Base-by-base conservation (phyloP, 2,329 filamentous ascomycete genomes). In the Phialophora expanda region DNA sequence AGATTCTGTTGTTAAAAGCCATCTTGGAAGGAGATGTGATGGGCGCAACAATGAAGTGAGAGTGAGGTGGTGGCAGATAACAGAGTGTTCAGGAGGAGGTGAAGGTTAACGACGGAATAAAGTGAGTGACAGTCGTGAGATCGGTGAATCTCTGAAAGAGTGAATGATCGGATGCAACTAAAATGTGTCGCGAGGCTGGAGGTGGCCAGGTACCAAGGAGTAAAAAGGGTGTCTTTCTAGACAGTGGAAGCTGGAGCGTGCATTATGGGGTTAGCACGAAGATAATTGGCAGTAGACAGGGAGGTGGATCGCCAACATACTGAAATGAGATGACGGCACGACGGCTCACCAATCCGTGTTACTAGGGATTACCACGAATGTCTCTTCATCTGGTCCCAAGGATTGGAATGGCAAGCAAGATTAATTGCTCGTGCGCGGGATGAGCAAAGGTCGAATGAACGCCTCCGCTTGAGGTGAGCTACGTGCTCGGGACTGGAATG, bases 1-100 rank as follows among this genome's bases (percentile, higher is more conserved):
- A 76, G 71, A 81, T 79, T 73, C 80, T 80, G 72, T 83, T 80
- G 72, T 83, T 80, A 75, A 81, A 86, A 73, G 85, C 82, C 86
- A 88, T 88, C 73, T 74, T 84, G 61, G 30, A 58, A 26, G 30
- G 30, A 11, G 54, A 20, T 34, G 46, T 24, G 54, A 14, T 24
- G 54, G 62, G 1, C 38, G 17, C 11, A 11, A 26, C 53, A 9
- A 17, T 50, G 34, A 51, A 41, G 41, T 65, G 58, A 30, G 58
- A 65, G 53, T 53, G 48, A 61, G 58, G 24, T 22, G 20, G 41
- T 46, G 38, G 24, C 41, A 61, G 59, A 14, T 32, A 34, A 59
- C n/a, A 38, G 28, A 51, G 30, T 51, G 30, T n/a, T 32, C 20
- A 28, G 32, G 26, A 4, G 9, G 28, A 20, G 4, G 30, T 24